A percentile compares a stretch with the other conserved stretches of the same genome.
Evolutionary conservation across 129 eudicot genomes (phyloP).

Genomic region (Artemisia argyi): DNA sequence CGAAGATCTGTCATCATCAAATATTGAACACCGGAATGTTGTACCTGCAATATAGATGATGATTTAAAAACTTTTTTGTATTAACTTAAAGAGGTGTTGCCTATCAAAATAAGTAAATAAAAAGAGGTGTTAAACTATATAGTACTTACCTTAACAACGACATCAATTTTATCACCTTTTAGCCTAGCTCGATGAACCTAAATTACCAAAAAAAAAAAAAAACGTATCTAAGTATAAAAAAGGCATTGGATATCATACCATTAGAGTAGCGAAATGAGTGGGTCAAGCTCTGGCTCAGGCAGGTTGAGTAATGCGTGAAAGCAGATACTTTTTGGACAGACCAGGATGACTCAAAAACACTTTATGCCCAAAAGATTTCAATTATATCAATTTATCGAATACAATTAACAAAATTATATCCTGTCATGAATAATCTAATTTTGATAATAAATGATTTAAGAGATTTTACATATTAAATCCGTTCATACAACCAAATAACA

Average conservation of each 20-base stretch:
- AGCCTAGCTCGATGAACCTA: conserved; percentile 95
- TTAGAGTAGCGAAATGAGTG: neutral
- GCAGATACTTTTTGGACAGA: no score
- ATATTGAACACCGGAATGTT: conserved; percentile 93
- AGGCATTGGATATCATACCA: neutral
- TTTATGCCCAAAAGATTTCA: no score
- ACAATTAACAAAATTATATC: no score
- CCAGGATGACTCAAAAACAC: no score
- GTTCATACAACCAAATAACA: neutral
- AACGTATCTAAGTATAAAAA: neutral
- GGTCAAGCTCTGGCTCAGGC: neutral
- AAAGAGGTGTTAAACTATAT: neutral
- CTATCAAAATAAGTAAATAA: no score
- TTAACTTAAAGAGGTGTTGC: no score
- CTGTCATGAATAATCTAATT: no score
- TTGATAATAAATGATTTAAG: no score
- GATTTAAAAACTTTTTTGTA: no score
- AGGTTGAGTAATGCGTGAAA: no score
- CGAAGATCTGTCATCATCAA: conserved; percentile 97
- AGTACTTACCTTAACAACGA: conserved; percentile 78
- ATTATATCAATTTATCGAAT: no score
- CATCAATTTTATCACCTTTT: conserved; percentile 73
- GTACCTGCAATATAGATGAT: conserved; percentile 51
- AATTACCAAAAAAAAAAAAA: conserved; percentile 5
- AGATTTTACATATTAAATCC: no score